Percentiles rank a stretch among this genome's conserved stretches.
phyloP scores from a whole-genome alignment of 2,329 filamentous ascomycete genomes.

The Westerdykella ornata region DNA sequence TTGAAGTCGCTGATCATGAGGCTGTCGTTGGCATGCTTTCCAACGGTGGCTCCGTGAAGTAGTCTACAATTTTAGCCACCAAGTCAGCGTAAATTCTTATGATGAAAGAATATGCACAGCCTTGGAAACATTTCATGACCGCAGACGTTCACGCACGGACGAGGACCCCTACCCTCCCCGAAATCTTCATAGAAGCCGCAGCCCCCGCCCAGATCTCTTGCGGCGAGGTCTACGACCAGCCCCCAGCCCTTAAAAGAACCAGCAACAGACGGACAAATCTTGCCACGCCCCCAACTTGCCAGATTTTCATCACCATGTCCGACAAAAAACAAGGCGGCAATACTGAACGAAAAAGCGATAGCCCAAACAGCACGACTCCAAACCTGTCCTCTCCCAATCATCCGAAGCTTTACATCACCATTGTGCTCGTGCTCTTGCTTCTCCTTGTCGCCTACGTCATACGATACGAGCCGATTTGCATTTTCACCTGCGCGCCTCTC shows the following conservation, averaged over 20 bases:
- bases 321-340: conserved; percentile 4
- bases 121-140: neutral
- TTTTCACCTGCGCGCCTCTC: conserved; percentile 4
- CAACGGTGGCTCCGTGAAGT: neutral
- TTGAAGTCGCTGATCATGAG: neutral
- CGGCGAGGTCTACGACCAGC: conserved; percentile 1
- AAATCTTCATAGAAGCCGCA: no score
- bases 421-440: conserved; percentile 4
- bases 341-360: conserved; percentile 4
- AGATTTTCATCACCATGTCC: conserved; percentile 4
- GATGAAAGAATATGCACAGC: neutral
- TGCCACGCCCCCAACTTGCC: conserved; percentile 3
- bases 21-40: neutral
- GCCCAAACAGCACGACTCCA: conserved; percentile 5
- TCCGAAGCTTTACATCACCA: conserved; percentile 5
- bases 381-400: conserved; percentile 2
- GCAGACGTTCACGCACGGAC: neutral
- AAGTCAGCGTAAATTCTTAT: neutral
- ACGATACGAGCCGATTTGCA: conserved; percentile 5
- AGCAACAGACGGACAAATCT: neutral
- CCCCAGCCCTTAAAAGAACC: neutral
- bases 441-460: conserved; percentile 5
- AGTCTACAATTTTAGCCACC: neutral
- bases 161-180: conserved; percentile 6
- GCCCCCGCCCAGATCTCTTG: neutral